Conservation (phyloP, 1,284 basidiomycete species). For the Heliocybe sulcata region DNA sequence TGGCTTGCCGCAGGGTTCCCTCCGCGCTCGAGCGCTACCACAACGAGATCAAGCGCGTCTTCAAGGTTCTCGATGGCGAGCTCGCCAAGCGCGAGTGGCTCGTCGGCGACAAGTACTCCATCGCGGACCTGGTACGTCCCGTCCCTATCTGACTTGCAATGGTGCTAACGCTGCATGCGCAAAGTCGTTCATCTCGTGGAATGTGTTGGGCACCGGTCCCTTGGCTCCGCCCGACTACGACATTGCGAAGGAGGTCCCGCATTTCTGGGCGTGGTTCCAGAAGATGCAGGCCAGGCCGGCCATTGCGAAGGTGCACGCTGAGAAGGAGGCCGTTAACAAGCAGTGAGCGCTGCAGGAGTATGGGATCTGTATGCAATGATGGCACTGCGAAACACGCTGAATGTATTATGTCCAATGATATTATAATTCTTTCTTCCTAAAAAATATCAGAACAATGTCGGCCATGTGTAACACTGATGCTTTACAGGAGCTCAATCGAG, state of each 20-base stretch:
- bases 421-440: no score
- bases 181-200: background rate
- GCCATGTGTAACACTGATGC: no score
- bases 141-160: no score
- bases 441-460: no score
- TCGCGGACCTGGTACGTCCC: conserved; percentile 1
- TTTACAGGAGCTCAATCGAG: no score
- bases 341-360: no score
- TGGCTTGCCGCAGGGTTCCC: conserved; percentile 7
- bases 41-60: conserved; percentile 23
- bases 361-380: no score
- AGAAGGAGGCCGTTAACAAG: no score
- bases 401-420: no score
- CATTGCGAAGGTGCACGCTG: background rate
- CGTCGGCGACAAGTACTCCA: background rate
- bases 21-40: conserved; percentile 22
- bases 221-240: background rate
- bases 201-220: background rate
- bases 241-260: background rate
- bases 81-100: conserved; percentile 11
- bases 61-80: conserved; percentile 22
- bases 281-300: background rate
- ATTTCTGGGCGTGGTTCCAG: background rate
- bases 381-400: no score
- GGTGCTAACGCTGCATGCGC: no score